phyloP scores from a whole-genome alignment of 2,329 filamentous ascomycete species.

The Dendrostoma leiphaemia region DNA sequence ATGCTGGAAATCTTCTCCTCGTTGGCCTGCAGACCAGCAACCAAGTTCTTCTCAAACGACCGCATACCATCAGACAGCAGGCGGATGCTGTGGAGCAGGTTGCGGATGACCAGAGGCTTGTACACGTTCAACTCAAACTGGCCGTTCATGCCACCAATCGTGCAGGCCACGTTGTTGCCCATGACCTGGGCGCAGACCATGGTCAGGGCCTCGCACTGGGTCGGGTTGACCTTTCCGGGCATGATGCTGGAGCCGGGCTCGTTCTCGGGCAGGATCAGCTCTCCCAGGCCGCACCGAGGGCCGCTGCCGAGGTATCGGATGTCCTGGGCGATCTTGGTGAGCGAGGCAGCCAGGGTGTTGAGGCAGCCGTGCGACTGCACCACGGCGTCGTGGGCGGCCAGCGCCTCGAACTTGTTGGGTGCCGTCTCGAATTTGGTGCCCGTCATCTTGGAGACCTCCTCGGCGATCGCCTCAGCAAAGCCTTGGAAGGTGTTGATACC shows the following conservation, averaged over 20 bases:
- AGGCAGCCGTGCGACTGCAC: constrained; percentile 91
- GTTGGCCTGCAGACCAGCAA: constrained; percentile 85
- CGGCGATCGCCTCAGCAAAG: constrained; percentile 89
- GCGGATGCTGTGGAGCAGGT: constrained; percentile 87
- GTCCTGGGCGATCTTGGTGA: constrained; percentile 98
- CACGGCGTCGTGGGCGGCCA: constrained; percentile 93
- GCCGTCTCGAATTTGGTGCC: constrained; percentile 92
- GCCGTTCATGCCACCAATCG: constrained; percentile 93
- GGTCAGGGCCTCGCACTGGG: constrained; percentile 94
- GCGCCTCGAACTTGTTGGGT: constrained; percentile 97
- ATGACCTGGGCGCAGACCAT: constrained; percentile 98
- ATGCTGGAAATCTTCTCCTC: constrained; percentile 88
- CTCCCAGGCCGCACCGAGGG: constrained; percentile 91
- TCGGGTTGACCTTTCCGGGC: constrained; percentile 99
- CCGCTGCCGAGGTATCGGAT: constrained; percentile 96
- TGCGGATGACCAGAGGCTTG: constrained; percentile 95
- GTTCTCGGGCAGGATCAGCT: constrained; percentile 93
- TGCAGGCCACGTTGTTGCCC: constrained; percentile 92
- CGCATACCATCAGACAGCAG: constrained; percentile 90
- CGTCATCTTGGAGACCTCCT: constrained; percentile 88
- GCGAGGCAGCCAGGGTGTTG: constrained; percentile 86
- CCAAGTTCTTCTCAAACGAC: constrained; percentile 92
- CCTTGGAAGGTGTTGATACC: constrained; percentile 97
- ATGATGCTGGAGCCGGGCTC: constrained; percentile 98
- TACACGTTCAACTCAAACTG: constrained; percentile 99